These are phyloP conservation scores for Solanum piurae DNA, from an alignment of 257 asterid species.

Conservation along the genomic window DNA sequence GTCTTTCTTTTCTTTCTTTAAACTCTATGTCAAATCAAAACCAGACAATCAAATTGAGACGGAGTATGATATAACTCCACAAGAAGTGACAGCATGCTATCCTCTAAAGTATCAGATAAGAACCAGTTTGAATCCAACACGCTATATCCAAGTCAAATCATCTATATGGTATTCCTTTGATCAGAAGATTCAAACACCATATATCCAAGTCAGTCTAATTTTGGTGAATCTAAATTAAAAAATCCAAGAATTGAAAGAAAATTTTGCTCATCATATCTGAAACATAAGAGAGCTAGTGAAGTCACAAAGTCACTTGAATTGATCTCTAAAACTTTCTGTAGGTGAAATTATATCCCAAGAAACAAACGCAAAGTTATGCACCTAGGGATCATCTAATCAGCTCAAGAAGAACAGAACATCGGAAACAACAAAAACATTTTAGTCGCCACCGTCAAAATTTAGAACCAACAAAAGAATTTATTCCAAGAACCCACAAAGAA, in stretches of 20 bases:
- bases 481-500: constrained; percentile 1
- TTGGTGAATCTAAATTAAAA: background rate
- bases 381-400: background rate
- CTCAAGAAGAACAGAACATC: background rate
- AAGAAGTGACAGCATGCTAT: background rate
- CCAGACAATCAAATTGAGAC: background rate
- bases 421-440: background rate
- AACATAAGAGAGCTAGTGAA: background rate
- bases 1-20: background rate
- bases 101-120: background rate
- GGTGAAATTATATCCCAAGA: background rate
- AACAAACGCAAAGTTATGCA: background rate
- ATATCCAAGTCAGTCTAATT: constrained; percentile 1
- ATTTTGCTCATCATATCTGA: background rate
- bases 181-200: background rate
- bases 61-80: background rate
- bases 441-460: background rate
- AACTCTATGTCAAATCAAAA: background rate
- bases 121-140: background rate
- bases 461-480: constrained; percentile 4
- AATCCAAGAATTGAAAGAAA: background rate
- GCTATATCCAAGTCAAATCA: background rate
- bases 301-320: background rate
- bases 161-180: background rate
- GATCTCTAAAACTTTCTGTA: background rate